Evolutionary conservation across 106 monocot genomes (phyloP).

Genomic region (Dendrobium huoshanense): DNA sequence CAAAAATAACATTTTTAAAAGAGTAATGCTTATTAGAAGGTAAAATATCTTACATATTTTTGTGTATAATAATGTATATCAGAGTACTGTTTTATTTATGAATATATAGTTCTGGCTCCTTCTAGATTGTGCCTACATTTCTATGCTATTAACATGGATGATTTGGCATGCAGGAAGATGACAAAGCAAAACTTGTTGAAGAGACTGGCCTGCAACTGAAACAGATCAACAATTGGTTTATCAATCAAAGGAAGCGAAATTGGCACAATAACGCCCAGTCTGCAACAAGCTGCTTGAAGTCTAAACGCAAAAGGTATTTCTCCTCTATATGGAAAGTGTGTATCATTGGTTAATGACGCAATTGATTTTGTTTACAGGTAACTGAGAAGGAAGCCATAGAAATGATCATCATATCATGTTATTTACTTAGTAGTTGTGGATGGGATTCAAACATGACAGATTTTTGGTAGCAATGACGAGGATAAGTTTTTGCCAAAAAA

Average conservation of each 20-base stretch:
- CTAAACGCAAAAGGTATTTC: slow-evolving; percentile 70
- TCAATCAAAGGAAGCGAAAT: slow-evolving; percentile 89
- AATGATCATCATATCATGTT: not conserved
- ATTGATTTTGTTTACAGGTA: not conserved
- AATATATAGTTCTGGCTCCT: not conserved
- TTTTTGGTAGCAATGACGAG: too few species aligned
- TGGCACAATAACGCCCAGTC: slow-evolving; percentile 91
- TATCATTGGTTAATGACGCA: not conserved
- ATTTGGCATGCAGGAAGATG: slow-evolving; percentile 62
- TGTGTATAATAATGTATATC: too few species aligned
- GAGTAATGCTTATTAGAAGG: too few species aligned
- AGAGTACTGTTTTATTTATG: too few species aligned
- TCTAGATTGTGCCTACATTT: not conserved
- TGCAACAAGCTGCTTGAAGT: slow-evolving; percentile 53
- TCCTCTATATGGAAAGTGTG: not conserved
- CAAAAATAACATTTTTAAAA: too few species aligned
- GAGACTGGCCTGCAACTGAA: slow-evolving; percentile 93
- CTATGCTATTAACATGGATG: not conserved
- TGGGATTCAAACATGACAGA: too few species aligned
- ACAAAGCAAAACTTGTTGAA: slow-evolving; percentile 92
- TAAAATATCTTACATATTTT: too few species aligned
- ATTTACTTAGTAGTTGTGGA: too few species aligned
- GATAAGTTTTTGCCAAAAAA: too few species aligned
- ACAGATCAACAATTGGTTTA: slow-evolving; percentile 98
- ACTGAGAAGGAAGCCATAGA: not conserved